Evolutionary conservation across 2,329 filamentous ascomycete species (phyloP).

Genomic region (Exserohilum turcica): DNA sequence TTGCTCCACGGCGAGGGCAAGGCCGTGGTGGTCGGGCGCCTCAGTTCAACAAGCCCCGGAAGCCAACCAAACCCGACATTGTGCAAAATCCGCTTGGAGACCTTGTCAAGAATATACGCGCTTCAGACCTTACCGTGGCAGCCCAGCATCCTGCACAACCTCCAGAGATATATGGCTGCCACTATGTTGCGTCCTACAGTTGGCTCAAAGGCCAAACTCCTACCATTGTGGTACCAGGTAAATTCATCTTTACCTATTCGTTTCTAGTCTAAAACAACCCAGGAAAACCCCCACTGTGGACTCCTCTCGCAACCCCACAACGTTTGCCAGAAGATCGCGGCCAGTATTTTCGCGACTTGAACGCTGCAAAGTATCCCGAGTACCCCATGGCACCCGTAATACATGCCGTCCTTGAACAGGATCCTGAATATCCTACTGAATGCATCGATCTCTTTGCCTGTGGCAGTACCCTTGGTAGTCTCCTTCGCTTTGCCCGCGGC

Average conservation of each 20-base stretch:
- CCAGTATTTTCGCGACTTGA: slow-evolving; percentile 60
- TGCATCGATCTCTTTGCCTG: slow-evolving; percentile 64
- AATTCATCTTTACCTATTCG: neutral
- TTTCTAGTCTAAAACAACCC: slow-evolving; percentile 8
- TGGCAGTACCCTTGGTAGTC: slow-evolving; percentile 64
- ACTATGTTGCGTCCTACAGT: slow-evolving; percentile 59
- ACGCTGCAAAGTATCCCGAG: slow-evolving; percentile 56
- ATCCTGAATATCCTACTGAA: slow-evolving; percentile 44
- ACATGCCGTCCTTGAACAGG: slow-evolving; percentile 48
- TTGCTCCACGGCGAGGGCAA: slow-evolving; percentile 26
- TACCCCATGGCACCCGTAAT: slow-evolving; percentile 60
- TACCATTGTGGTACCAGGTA: slow-evolving; percentile 46
- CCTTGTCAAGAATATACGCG: slow-evolving; percentile 27
- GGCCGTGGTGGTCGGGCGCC: slow-evolving; percentile 21
- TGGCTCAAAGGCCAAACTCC: slow-evolving; percentile 51
- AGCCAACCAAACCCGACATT: slow-evolving; percentile 28
- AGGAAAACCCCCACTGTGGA: slow-evolving; percentile 61
- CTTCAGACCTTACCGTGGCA: slow-evolving; percentile 13
- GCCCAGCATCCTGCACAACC: neutral
- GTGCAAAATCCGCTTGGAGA: slow-evolving; percentile 38
- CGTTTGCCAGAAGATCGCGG: slow-evolving; percentile 54
- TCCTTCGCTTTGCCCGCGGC: slow-evolving; percentile 61
- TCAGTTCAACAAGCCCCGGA: slow-evolving; percentile 15
- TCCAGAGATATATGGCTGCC: slow-evolving; percentile 46
- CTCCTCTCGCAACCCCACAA: slow-evolving; percentile 44